Percentiles rank a stretch among this genome's conserved stretches.
Conservation (phyloP, 495 filamentous ascomycete genomes). For the Aspergillus sclerotiicarbonarius region DNA sequence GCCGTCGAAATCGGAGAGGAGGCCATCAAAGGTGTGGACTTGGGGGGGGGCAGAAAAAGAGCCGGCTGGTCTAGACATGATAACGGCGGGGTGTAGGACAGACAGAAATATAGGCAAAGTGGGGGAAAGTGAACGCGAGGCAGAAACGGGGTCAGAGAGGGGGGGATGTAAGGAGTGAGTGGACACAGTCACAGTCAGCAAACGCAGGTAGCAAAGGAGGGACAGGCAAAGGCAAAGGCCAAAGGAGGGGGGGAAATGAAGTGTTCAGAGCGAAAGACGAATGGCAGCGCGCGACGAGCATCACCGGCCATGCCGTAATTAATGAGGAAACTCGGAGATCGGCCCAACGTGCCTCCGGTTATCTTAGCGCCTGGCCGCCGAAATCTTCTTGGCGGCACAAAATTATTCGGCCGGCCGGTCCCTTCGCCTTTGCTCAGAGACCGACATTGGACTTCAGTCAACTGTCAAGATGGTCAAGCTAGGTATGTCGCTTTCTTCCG, state of each 20-base stretch:
- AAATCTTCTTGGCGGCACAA: constrained; percentile 41
- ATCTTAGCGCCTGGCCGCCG: constrained; percentile 35
- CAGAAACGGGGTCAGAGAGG: constrained; percentile 4
- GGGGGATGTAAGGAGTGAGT: neutral
- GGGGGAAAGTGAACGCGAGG: constrained; percentile 10
- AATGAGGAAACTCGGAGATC: constrained; percentile 34
- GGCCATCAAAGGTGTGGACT: constrained; percentile 64
- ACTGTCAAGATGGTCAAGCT: constrained; percentile 50
- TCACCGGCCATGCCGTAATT: too few species aligned
- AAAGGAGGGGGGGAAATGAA: constrained; percentile 6
- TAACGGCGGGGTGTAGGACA: constrained; percentile 17
- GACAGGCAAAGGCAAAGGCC: constrained; percentile 11
- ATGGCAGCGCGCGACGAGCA: neutral
- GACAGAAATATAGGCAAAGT: constrained; percentile 1
- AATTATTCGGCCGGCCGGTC: constrained; percentile 20
- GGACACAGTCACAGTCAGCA: neutral
- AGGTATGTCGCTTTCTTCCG: constrained; percentile 33
- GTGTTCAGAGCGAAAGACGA: neutral
- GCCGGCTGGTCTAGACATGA: constrained; percentile 34
- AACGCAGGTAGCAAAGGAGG: neutral
- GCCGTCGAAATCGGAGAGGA: constrained; percentile 92
- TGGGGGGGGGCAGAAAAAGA: constrained; percentile 60
- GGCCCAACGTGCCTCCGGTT: constrained; percentile 38
- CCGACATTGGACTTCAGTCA: constrained; percentile 16
- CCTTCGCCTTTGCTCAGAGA: constrained; percentile 14